Evolutionary conservation across 768 basidiomycete genomes (phyloP).

Genomic region (Sporobolomyces phaffii): DNA sequence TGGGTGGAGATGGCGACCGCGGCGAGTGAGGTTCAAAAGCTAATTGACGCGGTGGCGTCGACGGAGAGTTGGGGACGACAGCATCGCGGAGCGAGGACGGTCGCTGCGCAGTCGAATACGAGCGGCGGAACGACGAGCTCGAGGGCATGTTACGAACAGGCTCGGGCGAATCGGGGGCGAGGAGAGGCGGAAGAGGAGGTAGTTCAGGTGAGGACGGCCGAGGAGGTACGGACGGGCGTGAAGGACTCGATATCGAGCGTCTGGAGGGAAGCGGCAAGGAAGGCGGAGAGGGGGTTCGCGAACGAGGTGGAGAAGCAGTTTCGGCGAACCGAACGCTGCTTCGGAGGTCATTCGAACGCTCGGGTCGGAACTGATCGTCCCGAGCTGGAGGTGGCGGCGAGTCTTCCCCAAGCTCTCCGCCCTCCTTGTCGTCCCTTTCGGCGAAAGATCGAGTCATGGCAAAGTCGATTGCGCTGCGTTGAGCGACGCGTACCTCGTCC

Average conservation of each 20-base stretch:
- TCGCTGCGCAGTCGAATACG: background rate
- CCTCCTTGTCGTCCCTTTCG: background rate
- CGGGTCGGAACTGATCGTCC: background rate
- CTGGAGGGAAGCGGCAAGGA: no score
- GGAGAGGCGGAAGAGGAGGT: conserved; percentile 12
- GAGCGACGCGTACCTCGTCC: background rate
- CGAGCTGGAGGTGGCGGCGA: background rate
- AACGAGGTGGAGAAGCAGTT: background rate
- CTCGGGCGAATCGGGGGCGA: conserved; percentile 28
- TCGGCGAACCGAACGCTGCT: conserved; percentile 13
- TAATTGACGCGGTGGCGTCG: background rate
- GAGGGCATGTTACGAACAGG: background rate
- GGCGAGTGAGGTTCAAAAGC: background rate
- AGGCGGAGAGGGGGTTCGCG: background rate
- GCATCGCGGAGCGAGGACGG: background rate
- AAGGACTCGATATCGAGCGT: background rate
- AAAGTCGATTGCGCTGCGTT: conserved; percentile 28
- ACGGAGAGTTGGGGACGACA: background rate
- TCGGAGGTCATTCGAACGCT: background rate
- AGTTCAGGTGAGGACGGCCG: background rate
- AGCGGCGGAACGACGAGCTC: background rate
- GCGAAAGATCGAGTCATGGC: conserved; percentile 23
- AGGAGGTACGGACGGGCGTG: background rate
- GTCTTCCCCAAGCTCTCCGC: background rate
- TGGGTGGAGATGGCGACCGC: background rate